These are phyloP conservation scores for Phanerochaete sordida DNA, from an alignment of 768 basidiomycete species.

Conservation along the genomic window DNA sequence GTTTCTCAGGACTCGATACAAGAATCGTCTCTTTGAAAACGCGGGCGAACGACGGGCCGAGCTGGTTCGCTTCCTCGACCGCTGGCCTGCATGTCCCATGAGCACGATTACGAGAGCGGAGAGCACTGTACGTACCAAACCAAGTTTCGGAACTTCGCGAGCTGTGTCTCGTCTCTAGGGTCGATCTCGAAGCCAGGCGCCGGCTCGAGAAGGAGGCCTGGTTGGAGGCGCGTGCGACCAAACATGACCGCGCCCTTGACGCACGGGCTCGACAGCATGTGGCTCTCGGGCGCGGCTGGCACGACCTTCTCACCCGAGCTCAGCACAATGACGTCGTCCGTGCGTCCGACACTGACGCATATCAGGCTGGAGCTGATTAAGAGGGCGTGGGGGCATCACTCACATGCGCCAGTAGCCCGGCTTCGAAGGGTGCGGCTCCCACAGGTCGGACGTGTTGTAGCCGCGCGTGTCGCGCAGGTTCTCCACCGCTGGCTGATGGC, in stretches of 20 bases:
- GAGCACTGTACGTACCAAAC: slow-evolving; percentile 11
- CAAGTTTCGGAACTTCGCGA: slow-evolving; percentile 9
- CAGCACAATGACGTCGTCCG: slow-evolving; percentile 12
- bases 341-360: slow-evolving; percentile 13
- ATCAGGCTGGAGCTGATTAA: background rate
- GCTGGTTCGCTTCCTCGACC: slow-evolving; percentile 21
- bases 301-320: slow-evolving; percentile 15
- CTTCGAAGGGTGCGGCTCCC: slow-evolving; percentile 14
- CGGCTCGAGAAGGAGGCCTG: slow-evolving; percentile 16
- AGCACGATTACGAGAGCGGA: background rate
- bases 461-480: slow-evolving; percentile 10
- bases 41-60: slow-evolving; percentile 25
- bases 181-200: slow-evolving; percentile 3
- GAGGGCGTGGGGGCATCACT: background rate
- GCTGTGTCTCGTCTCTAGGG: slow-evolving; percentile 2
- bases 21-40: slow-evolving; percentile 28
- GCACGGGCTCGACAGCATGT: slow-evolving; percentile 7
- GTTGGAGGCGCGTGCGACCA: slow-evolving; percentile 12
- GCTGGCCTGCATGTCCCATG: slow-evolving; percentile 16
- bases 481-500: slow-evolving; percentile 14
- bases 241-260: slow-evolving; percentile 17
- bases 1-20: slow-evolving; percentile 9
- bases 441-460: slow-evolving; percentile 14
- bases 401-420: slow-evolving; percentile 14
- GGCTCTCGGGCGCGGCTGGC: slow-evolving; percentile 10